Percentiles rank a stretch among this genome's conserved stretches.
Conservation (phyloP, 257 asterid species). For the Solanum appendiculatum region DNA sequence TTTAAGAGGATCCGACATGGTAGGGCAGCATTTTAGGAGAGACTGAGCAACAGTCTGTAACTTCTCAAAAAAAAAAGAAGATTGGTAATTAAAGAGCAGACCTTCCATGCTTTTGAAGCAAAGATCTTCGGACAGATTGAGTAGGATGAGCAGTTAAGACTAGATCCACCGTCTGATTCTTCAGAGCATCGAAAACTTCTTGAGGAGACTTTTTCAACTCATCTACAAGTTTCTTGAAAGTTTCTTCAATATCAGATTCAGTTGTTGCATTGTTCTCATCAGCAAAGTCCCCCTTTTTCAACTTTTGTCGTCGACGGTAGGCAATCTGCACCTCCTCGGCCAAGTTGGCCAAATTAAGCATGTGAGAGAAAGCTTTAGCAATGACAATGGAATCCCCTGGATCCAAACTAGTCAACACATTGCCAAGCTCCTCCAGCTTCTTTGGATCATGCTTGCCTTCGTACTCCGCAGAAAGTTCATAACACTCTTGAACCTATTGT, state of each 20-base stretch:
- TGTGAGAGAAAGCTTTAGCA: conserved; percentile 45
- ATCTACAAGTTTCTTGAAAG: conserved; percentile 33
- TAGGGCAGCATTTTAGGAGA: not conserved
- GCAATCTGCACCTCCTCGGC: conserved; percentile 54
- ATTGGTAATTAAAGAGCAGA: not conserved
- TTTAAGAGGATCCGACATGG: not conserved
- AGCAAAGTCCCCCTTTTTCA: conserved; percentile 32
- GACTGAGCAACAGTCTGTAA: not conserved
- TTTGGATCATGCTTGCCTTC: conserved; percentile 29
- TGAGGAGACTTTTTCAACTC: conserved; percentile 38
- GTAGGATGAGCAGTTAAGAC: conserved; percentile 50
- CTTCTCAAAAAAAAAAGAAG: not conserved
- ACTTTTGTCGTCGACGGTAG: conserved; percentile 29
- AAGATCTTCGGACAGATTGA: conserved; percentile 37
- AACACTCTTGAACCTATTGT: conserved; percentile 35
- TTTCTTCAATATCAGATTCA: conserved; percentile 46
- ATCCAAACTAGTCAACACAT: conserved; percentile 31
- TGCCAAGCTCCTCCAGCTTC: conserved; percentile 41
- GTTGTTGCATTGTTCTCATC: conserved; percentile 39
- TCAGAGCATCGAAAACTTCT: conserved; percentile 38
- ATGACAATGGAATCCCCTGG: conserved; percentile 45
- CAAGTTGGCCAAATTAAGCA: conserved; percentile 44
- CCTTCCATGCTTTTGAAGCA: conserved; percentile 49
- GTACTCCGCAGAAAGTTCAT: conserved; percentile 40
- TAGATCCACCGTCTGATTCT: conserved; percentile 44